Evolutionary conservation across 306 rosid species (phyloP).

Genomic region (Cicer cuneatum): DNA sequence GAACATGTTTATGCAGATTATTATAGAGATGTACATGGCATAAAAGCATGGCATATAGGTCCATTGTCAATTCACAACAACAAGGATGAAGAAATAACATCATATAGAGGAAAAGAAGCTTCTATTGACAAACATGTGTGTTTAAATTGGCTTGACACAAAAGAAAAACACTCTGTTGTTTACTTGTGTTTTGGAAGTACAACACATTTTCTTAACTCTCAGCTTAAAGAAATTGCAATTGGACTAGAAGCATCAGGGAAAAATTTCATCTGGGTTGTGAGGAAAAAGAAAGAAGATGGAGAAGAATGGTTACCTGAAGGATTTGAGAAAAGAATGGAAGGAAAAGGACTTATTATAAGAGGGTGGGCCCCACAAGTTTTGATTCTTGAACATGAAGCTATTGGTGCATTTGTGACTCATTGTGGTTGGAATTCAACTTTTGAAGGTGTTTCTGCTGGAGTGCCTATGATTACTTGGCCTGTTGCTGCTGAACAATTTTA

Average conservation of each 20-base stretch:
- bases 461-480: constrained; percentile 62
- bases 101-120: constrained; percentile 22
- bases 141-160: constrained; percentile 48
- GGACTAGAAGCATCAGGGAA: constrained; percentile 61
- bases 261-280: constrained; percentile 60
- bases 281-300: background rate
- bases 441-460: constrained; percentile 51
- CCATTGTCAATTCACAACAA: constrained; percentile 53
- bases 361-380: constrained; percentile 58
- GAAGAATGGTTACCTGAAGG: constrained; percentile 50
- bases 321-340: constrained; percentile 54
- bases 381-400: constrained; percentile 50
- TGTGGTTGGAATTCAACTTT: constrained; percentile 64
- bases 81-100: background rate
- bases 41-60: constrained; percentile 67
- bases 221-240: constrained; percentile 59
- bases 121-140: constrained; percentile 34
- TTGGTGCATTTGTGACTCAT: constrained; percentile 54
- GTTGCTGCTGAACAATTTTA: constrained; percentile 46
- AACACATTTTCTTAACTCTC: constrained; percentile 44
- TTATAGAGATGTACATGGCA: constrained; percentile 45
- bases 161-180: constrained; percentile 54
- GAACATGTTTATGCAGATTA: constrained; percentile 57
- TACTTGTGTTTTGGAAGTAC: constrained; percentile 60
- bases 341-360: constrained; percentile 51